Evolutionary conservation across 345 rosid species (phyloP), one percentile per base, ranked within the genome.

Genomic region (Hibiscus tridactylites): DNA sequence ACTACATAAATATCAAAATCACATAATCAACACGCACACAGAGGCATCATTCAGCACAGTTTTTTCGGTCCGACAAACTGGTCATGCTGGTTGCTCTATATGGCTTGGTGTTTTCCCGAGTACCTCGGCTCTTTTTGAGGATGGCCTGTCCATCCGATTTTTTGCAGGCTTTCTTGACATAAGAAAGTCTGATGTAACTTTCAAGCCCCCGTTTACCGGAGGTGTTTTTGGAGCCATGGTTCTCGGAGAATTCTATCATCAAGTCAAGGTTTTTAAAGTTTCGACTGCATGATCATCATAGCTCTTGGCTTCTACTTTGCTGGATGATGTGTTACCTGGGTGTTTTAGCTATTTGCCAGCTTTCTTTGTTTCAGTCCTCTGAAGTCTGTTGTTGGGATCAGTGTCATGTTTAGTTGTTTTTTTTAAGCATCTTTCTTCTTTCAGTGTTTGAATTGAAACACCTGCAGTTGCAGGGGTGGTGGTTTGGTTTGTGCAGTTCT

Each of bases 51-150:
- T 71, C 81, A 76, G 80, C 74, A 42, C 46, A 73, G 79, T 65
- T 72, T 62, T 74, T 85, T 80, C 62, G 77, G 72, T 69, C 73
- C 59, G 17, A 70, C 57, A 28, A 50, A 49, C 75, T 21, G 68
- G 46, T 67, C 75, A 60, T 52, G 35, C 68, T 21, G 33, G 58
- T 61, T 52, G 46, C 68, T 65, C 60, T 19, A 74, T 28, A 39
- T 39, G 80, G 77, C 79, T 80, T 80, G 79, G 80, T 84, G 80
- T 81, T 85, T 85, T 80, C 79, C 81, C 42, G 35, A 28, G 83
- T 84, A 75, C 68, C 74, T 71, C 26, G 35, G 69, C 54, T 65
- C n/a, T 76, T 76, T 68, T 75, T 83, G 86, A 39, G 33, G 76
- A 62, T 76, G 68, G 63, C 68, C 24, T 9, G 28, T 44, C 53